Evolutionary conservation across 1,284 basidiomycete species (phyloP), one percentile per base, ranked within the genome.

Genomic region (Phellopilus nigrolimitatus): DNA sequence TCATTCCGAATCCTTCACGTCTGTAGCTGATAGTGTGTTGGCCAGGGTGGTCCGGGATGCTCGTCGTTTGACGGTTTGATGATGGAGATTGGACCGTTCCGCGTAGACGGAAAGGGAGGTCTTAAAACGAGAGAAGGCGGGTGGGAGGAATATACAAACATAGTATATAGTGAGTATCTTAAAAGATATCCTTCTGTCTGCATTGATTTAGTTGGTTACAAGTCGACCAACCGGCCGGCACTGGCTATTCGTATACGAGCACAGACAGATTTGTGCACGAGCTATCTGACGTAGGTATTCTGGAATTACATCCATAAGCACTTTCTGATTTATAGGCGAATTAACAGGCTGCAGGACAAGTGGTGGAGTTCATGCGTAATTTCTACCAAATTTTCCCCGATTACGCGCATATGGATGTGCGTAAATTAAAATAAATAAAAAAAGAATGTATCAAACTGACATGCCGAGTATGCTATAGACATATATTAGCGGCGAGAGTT

Each of bases 81-180:
- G 84, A 97, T 99, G 94, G 95, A 99, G 64, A 76, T 95, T 17
- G 95, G 95, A 0, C 95, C 95, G 3, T 95, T 94, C 80, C 75
- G 86, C 51, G 75, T 86, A 59, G 87, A 91, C 67, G 84, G 82
- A 4, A 72, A 86, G n/a, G 88, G 88, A 21, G 84, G 87, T 12
- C 75, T 97, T 53, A 80, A 80, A 57, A 80, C 84, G 48, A 74
- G 82, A 5, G 87, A 95, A 55, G 94, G 93, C 22, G 94, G 94
- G 4, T 99, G 95, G 95, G 95, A 99, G 66, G 97, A 99, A 67
- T 99, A 95, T 64, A 88, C 91, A n/a, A 95, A 91, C 41, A 84
- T 99, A 69, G 82, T 99, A 52, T 99, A 91, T 63, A 70, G 93
- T 95, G 58, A 65, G 87, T 71, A 27, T 12, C 4, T 15, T 3